phyloP scores from a whole-genome alignment of 2,329 filamentous ascomycete genomes.

The Allantophomopsis cytisporea region DNA sequence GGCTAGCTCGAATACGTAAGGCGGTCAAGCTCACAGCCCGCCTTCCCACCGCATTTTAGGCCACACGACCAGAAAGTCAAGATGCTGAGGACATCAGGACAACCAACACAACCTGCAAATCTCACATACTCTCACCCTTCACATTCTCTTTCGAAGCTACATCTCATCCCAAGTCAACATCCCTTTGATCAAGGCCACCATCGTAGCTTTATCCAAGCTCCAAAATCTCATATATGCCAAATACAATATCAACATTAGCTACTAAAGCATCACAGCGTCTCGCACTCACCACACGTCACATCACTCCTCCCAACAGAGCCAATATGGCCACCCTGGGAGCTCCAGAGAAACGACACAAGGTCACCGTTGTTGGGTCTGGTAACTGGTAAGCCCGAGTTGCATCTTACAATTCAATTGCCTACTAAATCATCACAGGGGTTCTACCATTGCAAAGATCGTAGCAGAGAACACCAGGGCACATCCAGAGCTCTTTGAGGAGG shows the following conservation, averaged over 20 bases:
- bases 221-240: neutral
- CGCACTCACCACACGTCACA: neutral
- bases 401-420: neutral
- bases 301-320: conserved; percentile 1
- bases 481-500: conserved; percentile 68
- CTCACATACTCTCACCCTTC: no score
- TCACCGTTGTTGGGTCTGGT: conserved; percentile 86
- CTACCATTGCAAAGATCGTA: conserved; percentile 92
- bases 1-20: no score
- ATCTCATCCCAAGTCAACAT: no score
- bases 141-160: no score
- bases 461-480: conserved; percentile 79
- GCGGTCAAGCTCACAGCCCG: no score
- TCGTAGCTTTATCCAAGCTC: no score
- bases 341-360: conserved; percentile 68
- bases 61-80: no score
- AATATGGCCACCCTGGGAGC: conserved; percentile 25
- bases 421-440: conserved; percentile 51
- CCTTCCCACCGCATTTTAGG: no score
- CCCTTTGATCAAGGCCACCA: no score
- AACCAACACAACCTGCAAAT: no score
- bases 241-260: neutral
- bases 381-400: conserved; percentile 57
- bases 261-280: neutral
- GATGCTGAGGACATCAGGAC: no score